These are phyloP conservation scores for Microbotryum intermedium DNA, from an alignment of 1,284 basidiomycete genomes.

Conservation along the genomic window DNA sequence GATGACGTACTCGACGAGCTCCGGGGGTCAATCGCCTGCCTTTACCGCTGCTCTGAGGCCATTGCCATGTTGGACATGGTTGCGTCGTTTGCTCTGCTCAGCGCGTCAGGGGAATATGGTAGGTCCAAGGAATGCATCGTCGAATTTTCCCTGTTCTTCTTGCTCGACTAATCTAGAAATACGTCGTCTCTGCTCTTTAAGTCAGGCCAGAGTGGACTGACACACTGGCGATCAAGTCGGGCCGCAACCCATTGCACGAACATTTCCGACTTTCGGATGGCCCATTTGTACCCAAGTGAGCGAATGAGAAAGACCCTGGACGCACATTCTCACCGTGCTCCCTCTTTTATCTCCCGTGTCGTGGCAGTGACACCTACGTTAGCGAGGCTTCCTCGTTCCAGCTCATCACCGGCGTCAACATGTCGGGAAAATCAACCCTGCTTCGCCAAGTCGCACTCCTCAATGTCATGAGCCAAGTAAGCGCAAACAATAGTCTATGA, in stretches of 20 bases:
- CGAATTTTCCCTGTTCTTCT: background rate
- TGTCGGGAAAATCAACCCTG: constrained; percentile 94
- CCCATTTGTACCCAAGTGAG: constrained; percentile 44
- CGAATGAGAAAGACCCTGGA: background rate
- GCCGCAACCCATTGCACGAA: constrained; percentile 56
- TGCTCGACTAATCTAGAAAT: background rate
- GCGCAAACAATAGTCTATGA: background rate
- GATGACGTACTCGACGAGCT: constrained; percentile 33
- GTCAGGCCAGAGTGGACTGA: constrained; percentile 64
- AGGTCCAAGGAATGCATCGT: background rate
- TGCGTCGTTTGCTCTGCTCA: constrained; percentile 46
- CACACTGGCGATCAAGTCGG: constrained; percentile 36
- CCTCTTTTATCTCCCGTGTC: constrained; percentile 23
- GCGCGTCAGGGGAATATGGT: background rate
- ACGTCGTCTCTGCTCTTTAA: constrained; percentile 35
- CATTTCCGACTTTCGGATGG: constrained; percentile 54
- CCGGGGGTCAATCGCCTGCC: constrained; percentile 25
- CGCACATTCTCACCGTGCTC: background rate
- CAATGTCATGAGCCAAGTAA: constrained; percentile 57
- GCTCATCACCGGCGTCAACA: constrained; percentile 57
- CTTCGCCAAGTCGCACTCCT: constrained; percentile 76
- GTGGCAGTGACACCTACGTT: constrained; percentile 80
- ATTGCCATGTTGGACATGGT: constrained; percentile 76
- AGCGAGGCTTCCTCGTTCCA: constrained; percentile 74
- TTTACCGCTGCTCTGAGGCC: constrained; percentile 38